phyloP scores from a whole-genome alignment of 148 eudicot species.

The Fallopia convolvulus region DNA sequence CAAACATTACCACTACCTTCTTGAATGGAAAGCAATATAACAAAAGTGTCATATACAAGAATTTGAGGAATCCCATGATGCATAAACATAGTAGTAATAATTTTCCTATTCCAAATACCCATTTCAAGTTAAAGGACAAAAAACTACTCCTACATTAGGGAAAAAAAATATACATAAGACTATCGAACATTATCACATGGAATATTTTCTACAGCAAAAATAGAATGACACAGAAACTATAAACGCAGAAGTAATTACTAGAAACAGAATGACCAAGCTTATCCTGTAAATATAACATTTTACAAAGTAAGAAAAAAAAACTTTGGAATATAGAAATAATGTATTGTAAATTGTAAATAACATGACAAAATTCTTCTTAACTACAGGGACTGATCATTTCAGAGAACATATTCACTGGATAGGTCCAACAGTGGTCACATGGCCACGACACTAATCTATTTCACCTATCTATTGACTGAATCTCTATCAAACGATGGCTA shows the following conservation, averaged over 20 bases:
- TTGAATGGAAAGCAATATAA: not conserved
- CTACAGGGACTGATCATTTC: slow-evolving; percentile 3
- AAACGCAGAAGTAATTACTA: too few species aligned
- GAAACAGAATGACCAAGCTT: too few species aligned
- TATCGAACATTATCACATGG: too few species aligned
- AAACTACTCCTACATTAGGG: too few species aligned
- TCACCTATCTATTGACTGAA: not conserved
- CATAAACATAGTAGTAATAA: not conserved
- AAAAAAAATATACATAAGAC: too few species aligned
- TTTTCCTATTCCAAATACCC: not conserved
- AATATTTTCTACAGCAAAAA: too few species aligned
- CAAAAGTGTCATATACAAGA: not conserved
- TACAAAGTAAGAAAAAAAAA: not conserved
- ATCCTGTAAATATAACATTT: too few species aligned
- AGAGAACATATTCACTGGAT: slow-evolving; percentile 1
- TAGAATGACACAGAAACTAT: too few species aligned
- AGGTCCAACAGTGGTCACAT: not conserved
- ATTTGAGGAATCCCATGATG: not conserved
- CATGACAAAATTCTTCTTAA: not conserved
- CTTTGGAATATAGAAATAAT: not conserved
- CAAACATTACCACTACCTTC: not conserved
- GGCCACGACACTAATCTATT: not conserved
- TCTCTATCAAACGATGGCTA: not conserved
- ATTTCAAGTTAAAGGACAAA: not conserved
- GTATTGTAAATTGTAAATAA: not conserved